A percentile compares a stretch with the other conserved stretches of the same genome.
Evolutionary conservation across 2,329 filamentous ascomycete species (phyloP).

Genomic region (Blastomyces parvus): DNA sequence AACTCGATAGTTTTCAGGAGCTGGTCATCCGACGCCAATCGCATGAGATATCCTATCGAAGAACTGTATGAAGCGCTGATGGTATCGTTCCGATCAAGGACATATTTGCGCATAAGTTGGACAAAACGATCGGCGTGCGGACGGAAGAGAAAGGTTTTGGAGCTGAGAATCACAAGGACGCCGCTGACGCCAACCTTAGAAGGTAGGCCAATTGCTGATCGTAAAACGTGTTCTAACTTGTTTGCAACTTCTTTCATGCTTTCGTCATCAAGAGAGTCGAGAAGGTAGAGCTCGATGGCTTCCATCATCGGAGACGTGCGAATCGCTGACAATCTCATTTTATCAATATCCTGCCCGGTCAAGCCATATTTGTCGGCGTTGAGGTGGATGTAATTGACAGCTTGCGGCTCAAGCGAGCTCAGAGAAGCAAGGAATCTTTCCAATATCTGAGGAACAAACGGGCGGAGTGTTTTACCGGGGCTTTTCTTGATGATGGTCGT

Average conservation of each 20-base stretch:
- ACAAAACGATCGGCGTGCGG: conserved; percentile 69
- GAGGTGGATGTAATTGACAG: conserved; percentile 85
- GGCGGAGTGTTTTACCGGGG: conserved; percentile 61
- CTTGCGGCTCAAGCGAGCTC: conserved; percentile 79
- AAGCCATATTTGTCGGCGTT: conserved; percentile 76
- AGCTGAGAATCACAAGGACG: conserved; percentile 74
- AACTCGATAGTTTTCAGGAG: conserved; percentile 47
- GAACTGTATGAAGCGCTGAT: conserved; percentile 83
- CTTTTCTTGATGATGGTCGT: conserved; percentile 85
- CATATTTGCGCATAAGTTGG: conserved; percentile 66
- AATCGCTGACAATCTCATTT: conserved; percentile 69
- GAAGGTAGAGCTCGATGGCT: conserved; percentile 69
- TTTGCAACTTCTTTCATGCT: conserved; percentile 68
- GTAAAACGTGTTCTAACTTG: conserved; percentile 67
- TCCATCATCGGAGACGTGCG: conserved; percentile 84
- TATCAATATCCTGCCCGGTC: conserved; percentile 82
- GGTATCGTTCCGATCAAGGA: conserved; percentile 87
- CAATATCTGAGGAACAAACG: conserved; percentile 73
- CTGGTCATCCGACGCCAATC: conserved; percentile 50
- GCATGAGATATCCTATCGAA: conserved; percentile 74
- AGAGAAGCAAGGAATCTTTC: conserved; percentile 71
- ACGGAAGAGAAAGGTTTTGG: conserved; percentile 62
- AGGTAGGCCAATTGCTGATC: conserved; percentile 77
- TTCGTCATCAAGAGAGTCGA: conserved; percentile 69
- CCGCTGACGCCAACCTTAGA: conserved; percentile 87